Conservation (phyloP, 768 basidiomycete species). For the Mycena kentingensis region DNA sequence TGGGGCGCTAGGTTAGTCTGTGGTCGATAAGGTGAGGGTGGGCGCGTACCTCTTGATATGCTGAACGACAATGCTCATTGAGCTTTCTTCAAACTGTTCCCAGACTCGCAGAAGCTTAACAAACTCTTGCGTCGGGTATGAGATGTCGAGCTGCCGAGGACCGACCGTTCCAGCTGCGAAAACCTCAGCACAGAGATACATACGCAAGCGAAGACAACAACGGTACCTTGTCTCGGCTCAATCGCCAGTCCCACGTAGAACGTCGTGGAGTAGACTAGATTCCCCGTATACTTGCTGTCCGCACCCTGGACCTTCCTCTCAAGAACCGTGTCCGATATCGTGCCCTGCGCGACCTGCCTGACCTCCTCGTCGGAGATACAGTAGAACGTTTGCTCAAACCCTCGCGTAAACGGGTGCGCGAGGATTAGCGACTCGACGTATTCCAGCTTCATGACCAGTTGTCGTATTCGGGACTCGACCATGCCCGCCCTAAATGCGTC, state of each 20-base stretch:
- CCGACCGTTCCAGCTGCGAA: constrained; percentile 71
- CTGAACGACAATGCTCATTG: constrained; percentile 93
- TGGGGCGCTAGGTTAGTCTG: background rate
- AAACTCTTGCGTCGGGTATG: constrained; percentile 95
- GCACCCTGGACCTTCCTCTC: constrained; percentile 61
- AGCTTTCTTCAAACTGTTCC: constrained; percentile 90
- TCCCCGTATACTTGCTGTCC: constrained; percentile 72
- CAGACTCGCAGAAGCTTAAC: constrained; percentile 88
- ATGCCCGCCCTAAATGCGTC: constrained; percentile 67
- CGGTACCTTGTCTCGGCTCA: constrained; percentile 87
- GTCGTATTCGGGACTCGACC: constrained; percentile 93
- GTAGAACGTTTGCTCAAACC: constrained; percentile 83
- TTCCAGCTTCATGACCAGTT: constrained; percentile 96
- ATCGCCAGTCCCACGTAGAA: constrained; percentile 96
- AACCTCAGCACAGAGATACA: constrained; percentile 7
- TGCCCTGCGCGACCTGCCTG: constrained; percentile 82
- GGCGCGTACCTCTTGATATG: constrained; percentile 86
- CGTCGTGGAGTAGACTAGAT: constrained; percentile 90
- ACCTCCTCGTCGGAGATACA: constrained; percentile 88
- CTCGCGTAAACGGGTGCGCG: constrained; percentile 94
- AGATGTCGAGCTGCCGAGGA: constrained; percentile 88
- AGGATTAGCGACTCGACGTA: constrained; percentile 87
- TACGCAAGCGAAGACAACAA: background rate
- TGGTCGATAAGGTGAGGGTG: constrained; percentile 13
- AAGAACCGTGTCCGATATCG: constrained; percentile 33